A percentile compares a stretch with the other conserved stretches of the same genome.
phyloP scores from a whole-genome alignment of 805 yeast genomes.

The Kuraishia ogatae region DNA sequence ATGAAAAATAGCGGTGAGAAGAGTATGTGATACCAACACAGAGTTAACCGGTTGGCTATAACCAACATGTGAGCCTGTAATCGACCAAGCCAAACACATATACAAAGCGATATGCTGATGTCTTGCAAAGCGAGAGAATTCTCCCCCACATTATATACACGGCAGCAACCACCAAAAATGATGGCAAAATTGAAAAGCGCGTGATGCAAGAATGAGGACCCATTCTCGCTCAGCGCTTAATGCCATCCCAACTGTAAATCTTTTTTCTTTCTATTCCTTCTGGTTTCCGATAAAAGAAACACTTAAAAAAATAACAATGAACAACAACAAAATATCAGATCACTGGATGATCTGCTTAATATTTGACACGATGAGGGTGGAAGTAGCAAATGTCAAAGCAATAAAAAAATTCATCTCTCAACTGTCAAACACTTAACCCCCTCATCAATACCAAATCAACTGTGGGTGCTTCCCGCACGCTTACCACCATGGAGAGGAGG shows the following conservation, averaged over 20 bases:
- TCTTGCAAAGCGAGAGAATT: no score
- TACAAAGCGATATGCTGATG: neutral
- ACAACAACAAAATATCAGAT: neutral
- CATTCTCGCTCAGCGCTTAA: neutral
- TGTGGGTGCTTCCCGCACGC: no score
- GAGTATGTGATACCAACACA: neutral
- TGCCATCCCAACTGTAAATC: neutral
- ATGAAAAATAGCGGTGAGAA: neutral
- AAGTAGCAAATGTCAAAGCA: neutral
- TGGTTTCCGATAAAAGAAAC: neutral
- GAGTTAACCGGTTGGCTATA: neutral
- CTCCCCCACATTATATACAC: no score
- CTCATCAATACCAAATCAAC: neutral
- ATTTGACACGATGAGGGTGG: neutral
- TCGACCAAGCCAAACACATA: neutral
- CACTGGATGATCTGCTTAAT: neutral
- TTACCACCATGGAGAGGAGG: conserved; percentile 27
- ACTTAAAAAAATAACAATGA: neutral
- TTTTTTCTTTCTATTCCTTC: neutral
- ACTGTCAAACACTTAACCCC: neutral
- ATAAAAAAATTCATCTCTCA: neutral
- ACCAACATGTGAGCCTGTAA: neutral
- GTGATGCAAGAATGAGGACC: neutral
- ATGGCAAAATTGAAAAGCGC: neutral
- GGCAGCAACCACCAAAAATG: neutral